Conservation (phyloP, 176 grass and related monocot genomes). For the Oryza longistaminata region DNA sequence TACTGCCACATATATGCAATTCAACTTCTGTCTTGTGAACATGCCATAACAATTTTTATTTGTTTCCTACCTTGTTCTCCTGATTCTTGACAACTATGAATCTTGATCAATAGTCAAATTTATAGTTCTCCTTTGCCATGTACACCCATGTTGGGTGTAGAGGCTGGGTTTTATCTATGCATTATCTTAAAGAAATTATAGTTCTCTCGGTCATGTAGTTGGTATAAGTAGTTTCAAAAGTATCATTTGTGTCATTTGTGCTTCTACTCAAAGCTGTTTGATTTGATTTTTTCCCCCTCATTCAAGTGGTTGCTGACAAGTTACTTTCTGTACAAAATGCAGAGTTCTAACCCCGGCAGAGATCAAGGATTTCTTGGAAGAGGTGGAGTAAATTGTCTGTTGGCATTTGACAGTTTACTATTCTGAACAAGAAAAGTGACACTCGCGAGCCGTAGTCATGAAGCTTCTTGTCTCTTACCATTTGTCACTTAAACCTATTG, state of each 20-base stretch:
- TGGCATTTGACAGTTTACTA: background rate
- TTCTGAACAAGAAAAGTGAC: background rate
- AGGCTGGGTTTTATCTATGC: no score
- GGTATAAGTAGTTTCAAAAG: background rate
- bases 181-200: no score
- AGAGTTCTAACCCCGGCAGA: conserved; percentile 91
- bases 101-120: background rate
- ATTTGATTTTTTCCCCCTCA: background rate
- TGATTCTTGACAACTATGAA: background rate
- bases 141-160: no score
- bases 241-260: background rate
- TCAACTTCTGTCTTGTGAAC: background rate
- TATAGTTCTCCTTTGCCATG: background rate
- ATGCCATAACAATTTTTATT: background rate
- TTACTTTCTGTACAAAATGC: conserved; percentile 38
- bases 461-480: conserved; percentile 34
- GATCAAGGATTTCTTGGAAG: conserved; percentile 97
- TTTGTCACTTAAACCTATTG: conserved; percentile 28
- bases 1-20: conserved; percentile 4
- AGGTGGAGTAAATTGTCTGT: conserved; percentile 71
- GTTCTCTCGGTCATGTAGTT: background rate
- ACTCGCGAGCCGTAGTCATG: background rate
- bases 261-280: background rate
- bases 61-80: background rate
- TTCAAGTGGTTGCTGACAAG: conserved; percentile 5